Base-by-base conservation (phyloP, 1,139 yeast species). In the Pichia sp. region DNA sequence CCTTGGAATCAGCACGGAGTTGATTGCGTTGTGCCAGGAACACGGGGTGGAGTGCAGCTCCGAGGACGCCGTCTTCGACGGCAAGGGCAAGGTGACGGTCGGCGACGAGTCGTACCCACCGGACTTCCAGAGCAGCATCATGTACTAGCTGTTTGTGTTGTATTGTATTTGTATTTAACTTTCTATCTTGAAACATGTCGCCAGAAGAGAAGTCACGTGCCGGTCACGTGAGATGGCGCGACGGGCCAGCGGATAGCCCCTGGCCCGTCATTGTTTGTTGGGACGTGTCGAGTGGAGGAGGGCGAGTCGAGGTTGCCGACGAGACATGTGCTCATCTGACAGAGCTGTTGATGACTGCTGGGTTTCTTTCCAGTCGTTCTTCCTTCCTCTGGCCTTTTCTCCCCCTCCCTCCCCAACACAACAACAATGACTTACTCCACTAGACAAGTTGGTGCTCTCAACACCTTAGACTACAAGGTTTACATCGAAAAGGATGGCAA, bases 401-500 rank as follows among this genome's bases (percentile, higher is more conserved):
- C 34, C 24, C 21, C 9, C 27, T 18, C 15, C 9, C 17, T 5
- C 19, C 4, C 10, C n/a, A 18, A 28, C 24, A 39, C 30, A 22
- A 19, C 21, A 11, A 34, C 42, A 58, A 85, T 85, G 93, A 69
- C 79, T 57, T 85, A 79, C 76, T 69, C 88, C 52, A 75, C 87
- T 54, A 87, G 96, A 76, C 93, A 86, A 75, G 73, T 89, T 64
- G 97, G 95, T 65, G 93, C 96, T 60, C 85, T 90, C 62, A 80
- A 89, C 85, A 85, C 96, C 58, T 77, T 88, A 61, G 97, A 90
- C 65, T 86, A 82, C 85, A 86, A 82, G 71, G 94, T 86, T 58
- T 91, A 69, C 76, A 71, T 84, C 54, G 88, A 81, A 66, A 68
- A 79, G 58, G 79, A 78, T 57, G 86, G 87, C 36, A 76, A 83